A percentile compares a stretch with the other conserved stretches of the same genome.
Conservation (phyloP, 176 grass and related monocot species). For the Canna indica region DNA sequence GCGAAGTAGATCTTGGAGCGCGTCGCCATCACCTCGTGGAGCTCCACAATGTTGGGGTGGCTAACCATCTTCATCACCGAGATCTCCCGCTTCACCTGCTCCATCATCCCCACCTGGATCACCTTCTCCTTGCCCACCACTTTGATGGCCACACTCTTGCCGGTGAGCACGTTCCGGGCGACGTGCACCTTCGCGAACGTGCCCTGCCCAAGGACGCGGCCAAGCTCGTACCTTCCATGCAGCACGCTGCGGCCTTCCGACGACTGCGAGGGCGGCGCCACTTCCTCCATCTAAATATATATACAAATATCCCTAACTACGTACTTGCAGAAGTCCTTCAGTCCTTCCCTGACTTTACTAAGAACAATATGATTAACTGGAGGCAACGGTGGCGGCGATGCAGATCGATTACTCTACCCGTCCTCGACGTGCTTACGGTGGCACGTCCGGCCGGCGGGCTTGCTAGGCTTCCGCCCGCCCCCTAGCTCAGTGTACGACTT, state of each 20-base stretch:
- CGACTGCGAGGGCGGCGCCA: constrained; percentile 4
- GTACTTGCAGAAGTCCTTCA: neutral
- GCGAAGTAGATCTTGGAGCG: constrained; percentile 21
- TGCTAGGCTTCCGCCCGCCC: neutral
- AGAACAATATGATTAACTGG: neutral
- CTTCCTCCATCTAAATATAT: constrained; percentile 20
- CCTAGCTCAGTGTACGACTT: neutral
- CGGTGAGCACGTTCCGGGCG: constrained; percentile 7
- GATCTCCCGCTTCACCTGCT: constrained; percentile 19
- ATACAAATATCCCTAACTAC: no score
- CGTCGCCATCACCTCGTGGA: constrained; percentile 22
- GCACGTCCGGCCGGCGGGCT: constrained; percentile 13
- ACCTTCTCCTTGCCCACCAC: constrained; percentile 20
- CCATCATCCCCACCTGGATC: constrained; percentile 16
- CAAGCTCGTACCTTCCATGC: constrained; percentile 10
- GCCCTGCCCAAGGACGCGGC: constrained; percentile 10
- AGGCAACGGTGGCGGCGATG: neutral
- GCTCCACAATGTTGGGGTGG: constrained; percentile 23
- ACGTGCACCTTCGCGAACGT: constrained; percentile 17
- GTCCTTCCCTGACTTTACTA: neutral
- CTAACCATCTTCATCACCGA: constrained; percentile 19
- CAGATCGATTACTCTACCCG: constrained; percentile 1
- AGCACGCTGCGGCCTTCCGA: constrained; percentile 8
- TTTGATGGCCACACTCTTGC: constrained; percentile 6
- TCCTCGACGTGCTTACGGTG: constrained; percentile 22